phyloP scores from a whole-genome alignment of 805 yeast genomes.

The Kluyveromyces wickerhamii region DNA sequence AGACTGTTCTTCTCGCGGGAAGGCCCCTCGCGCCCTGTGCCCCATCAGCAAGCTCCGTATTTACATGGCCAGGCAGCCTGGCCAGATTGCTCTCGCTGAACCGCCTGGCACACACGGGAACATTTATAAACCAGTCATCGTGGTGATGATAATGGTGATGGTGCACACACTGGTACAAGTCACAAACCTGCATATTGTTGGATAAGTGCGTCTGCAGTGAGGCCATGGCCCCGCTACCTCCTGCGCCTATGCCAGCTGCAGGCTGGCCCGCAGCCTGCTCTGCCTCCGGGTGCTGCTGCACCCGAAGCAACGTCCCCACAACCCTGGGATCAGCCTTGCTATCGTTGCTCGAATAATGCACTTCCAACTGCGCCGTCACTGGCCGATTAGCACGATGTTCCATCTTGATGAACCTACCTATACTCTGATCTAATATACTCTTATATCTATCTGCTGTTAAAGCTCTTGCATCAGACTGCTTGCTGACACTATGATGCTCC shows the following conservation, averaged over 20 bases:
- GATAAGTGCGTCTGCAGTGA: conserved; percentile 6
- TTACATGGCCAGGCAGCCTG: not conserved
- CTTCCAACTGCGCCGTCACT: conserved; percentile 4
- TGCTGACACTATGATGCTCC: no score
- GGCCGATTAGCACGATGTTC: conserved; percentile 1
- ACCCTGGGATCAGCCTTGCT: not conserved
- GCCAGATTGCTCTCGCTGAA: conserved; percentile 5
- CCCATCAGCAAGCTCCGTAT: not conserved
- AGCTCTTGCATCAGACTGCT: no score
- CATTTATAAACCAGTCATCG: not conserved
- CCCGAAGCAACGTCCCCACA: conserved; percentile 4
- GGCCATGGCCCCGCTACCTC: not conserved
- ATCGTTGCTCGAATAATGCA: conserved; percentile 2
- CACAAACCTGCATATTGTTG: conserved; percentile 12
- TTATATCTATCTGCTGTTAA: no score
- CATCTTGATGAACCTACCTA: no score
- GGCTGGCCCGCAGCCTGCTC: not conserved
- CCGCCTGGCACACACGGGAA: not conserved
- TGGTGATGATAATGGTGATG: conserved; percentile 5
- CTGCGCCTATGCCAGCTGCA: not conserved
- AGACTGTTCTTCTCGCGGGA: conserved; percentile 1
- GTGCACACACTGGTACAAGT: conserved; percentile 14
- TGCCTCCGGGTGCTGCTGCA: conserved; percentile 1
- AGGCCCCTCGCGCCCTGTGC: not conserved
- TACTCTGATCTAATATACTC: no score